These are phyloP conservation scores for Cryptosporidium bovis DNA, from an alignment of 169 alveolate genomes.

Conservation along the genomic window DNA sequence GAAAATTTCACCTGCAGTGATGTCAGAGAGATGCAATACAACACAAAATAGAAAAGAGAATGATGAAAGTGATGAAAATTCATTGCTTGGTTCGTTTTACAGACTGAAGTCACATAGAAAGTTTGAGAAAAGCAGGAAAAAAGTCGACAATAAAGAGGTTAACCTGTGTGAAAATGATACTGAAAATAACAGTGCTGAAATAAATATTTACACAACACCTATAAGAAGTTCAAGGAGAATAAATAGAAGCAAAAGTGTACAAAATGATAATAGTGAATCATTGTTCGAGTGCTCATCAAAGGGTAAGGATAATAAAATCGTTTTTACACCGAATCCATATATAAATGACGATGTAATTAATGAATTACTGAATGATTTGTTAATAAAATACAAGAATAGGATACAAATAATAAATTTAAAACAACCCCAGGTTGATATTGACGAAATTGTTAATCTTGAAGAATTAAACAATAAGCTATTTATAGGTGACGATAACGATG, in stretches of 20 bases:
- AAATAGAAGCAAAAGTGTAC: neutral
- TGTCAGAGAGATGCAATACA: neutral
- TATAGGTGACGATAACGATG: neutral
- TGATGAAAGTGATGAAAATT: neutral
- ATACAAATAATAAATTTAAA: constrained; percentile 32
- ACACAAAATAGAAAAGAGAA: neutral
- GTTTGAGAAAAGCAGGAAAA: neutral
- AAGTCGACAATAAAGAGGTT: neutral
- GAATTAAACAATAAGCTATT: neutral
- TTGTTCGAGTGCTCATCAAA: neutral
- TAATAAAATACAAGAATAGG: constrained; percentile 16
- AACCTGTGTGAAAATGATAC: constrained; percentile 1
- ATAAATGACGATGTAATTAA: constrained; percentile 21
- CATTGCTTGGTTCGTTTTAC: constrained; percentile 41
- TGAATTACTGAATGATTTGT: constrained; percentile 29
- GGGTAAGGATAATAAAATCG: neutral
- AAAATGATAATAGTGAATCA: neutral
- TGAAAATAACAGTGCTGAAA: too few species aligned
- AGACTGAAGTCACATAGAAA: constrained; percentile 39
- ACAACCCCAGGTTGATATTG: constrained; percentile 33
- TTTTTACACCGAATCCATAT: constrained; percentile 64
- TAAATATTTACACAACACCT: constrained; percentile 50
- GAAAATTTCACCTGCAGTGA: neutral
- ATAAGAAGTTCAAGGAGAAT: constrained; percentile 62
- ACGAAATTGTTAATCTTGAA: neutral